Percentiles rank a stretch among this genome's conserved stretches.
Evolutionary conservation across 2,329 filamentous ascomycete genomes (phyloP).

Genomic region (Clarireedia sp.): DNA sequence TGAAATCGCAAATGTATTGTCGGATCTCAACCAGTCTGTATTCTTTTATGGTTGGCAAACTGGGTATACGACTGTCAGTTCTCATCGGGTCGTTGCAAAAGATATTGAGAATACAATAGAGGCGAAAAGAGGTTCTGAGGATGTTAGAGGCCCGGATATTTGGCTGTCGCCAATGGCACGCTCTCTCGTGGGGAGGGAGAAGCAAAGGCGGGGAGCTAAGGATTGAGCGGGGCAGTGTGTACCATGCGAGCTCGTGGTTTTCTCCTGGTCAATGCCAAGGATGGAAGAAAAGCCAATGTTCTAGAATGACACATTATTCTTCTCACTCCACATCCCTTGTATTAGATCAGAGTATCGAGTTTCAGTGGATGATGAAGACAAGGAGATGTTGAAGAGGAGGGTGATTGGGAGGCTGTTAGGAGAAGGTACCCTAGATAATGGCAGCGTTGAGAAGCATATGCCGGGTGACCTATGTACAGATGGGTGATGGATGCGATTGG

Average conservation of each 20-base stretch:
- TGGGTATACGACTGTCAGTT: constrained; percentile 54
- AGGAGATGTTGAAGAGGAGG: too few relatives aligned
- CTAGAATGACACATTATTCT: too few relatives aligned
- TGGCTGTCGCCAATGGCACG: constrained; percentile 59
- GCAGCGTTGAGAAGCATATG: too few relatives aligned
- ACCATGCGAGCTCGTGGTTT: background rate
- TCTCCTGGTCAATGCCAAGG: background rate
- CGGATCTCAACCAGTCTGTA: constrained; percentile 56
- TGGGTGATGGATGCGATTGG: too few relatives aligned
- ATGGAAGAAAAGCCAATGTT: too few relatives aligned
- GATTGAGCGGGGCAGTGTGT: background rate
- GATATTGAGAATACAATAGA: constrained; percentile 53
- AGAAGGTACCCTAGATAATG: too few relatives aligned
- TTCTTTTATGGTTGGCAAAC: constrained; percentile 60
- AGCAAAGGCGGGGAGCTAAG: constrained; percentile 21
- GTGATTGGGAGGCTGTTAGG: too few relatives aligned
- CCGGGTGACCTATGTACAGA: too few relatives aligned
- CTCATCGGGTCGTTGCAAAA: constrained; percentile 56
- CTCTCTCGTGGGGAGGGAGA: constrained; percentile 61
- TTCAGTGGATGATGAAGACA: too few relatives aligned
- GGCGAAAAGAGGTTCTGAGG: constrained; percentile 36
- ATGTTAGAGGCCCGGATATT: constrained; percentile 49
- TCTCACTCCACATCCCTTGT: too few relatives aligned
- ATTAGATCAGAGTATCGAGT: too few relatives aligned
- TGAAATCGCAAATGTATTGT: constrained; percentile 40